Conservation (phyloP, 2,329 filamentous ascomycete species). For the Penicillium brevicompactum region DNA sequence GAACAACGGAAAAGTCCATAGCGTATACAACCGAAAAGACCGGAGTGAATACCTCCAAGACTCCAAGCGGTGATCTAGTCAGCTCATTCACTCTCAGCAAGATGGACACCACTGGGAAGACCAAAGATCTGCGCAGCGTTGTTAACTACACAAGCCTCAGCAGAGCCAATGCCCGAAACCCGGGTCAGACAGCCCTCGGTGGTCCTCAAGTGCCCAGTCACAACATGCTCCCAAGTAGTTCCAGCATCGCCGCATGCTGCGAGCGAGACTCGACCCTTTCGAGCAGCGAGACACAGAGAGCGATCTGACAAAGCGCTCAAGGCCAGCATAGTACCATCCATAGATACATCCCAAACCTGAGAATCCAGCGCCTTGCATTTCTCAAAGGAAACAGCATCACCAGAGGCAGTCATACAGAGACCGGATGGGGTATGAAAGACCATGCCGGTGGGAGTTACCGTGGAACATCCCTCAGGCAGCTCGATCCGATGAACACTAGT, state of each 20-base stretch:
- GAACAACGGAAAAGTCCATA: no score
- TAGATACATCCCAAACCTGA: conserved; percentile 46
- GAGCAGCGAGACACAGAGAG: conserved; percentile 37
- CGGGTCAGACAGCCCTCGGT: conserved; percentile 45
- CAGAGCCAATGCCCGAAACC: conserved; percentile 17
- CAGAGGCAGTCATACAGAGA: conserved; percentile 45
- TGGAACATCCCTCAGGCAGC: conserved; percentile 25
- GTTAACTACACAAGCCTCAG: conserved; percentile 39
- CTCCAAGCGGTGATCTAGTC: no score
- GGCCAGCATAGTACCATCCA: conserved; percentile 30
- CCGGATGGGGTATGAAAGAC: conserved; percentile 54
- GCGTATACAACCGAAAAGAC: no score
- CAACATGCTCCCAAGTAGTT: conserved; percentile 48
- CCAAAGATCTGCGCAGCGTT: conserved; percentile 51
- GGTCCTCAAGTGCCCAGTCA: conserved; percentile 49
- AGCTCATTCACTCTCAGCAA: conserved; percentile 4
- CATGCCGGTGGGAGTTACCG: conserved; percentile 48
- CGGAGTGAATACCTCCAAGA: no score
- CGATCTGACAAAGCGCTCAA: conserved; percentile 42
- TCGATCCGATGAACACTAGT: conserved; percentile 49
- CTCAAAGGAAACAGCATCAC: conserved; percentile 33
- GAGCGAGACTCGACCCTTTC: conserved; percentile 11
- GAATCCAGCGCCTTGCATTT: conserved; percentile 42
- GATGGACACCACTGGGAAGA: conserved; percentile 44
- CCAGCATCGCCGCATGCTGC: conserved; percentile 20